Conservation (phyloP, 148 eudicot genomes). For the Camellia granthamiana region DNA sequence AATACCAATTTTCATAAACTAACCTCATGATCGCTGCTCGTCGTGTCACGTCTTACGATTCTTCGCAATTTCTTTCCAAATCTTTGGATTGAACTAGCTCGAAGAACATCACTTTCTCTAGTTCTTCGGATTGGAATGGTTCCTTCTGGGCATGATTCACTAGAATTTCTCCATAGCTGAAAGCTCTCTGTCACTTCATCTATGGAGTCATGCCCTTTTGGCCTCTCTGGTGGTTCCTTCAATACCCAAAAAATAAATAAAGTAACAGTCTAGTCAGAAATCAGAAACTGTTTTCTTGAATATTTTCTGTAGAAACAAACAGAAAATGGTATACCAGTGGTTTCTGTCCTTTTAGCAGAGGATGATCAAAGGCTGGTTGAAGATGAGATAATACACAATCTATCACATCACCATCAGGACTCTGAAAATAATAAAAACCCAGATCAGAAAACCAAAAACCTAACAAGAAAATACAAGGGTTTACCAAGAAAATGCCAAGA, state of each 20-base stretch:
- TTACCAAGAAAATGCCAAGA: background rate
- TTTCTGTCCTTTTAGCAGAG: constrained; percentile 82
- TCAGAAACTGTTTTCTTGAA: too few relatives aligned
- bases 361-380: constrained; percentile 99
- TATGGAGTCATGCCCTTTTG: constrained; percentile 42
- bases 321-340: constrained; percentile 46
- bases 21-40: constrained; percentile 87
- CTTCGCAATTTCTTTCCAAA: constrained; percentile 76
- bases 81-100: constrained; percentile 56
- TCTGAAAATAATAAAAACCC: constrained; percentile 44
- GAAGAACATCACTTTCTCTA: constrained; percentile 62
- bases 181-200: constrained; percentile 35
- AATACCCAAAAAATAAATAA: background rate
- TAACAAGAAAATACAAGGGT: background rate
- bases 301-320: constrained; percentile 8
- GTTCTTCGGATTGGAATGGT: constrained; percentile 89
- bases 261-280: too few relatives aligned
- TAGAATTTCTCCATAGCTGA: constrained; percentile 67
- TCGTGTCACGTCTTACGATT: constrained; percentile 62
- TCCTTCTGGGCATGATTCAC: constrained; percentile 91
- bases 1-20: constrained; percentile 11
- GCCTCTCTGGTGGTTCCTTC: constrained; percentile 88
- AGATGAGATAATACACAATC: constrained; percentile 85
- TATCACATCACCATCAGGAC: constrained; percentile 95
- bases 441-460: constrained; percentile 4